phyloP scores from a whole-genome alignment of 2,329 filamentous ascomycete genomes.

The Thelonectria blattea region DNA sequence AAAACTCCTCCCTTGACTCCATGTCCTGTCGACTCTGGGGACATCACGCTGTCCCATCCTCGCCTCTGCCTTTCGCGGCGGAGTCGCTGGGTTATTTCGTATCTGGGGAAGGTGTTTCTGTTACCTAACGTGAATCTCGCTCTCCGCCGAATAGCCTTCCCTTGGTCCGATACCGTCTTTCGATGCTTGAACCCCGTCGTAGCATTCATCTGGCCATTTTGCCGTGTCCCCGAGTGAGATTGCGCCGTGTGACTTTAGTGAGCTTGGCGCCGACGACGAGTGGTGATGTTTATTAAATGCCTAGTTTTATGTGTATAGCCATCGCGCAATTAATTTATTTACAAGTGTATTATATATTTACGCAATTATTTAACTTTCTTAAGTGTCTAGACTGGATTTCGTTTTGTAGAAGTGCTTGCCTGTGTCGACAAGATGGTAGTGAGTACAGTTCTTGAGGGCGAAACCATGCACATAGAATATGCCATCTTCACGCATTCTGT shows the following conservation, averaged over 20 bases:
- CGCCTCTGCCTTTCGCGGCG: conserved; percentile 6
- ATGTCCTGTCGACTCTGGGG: conserved; percentile 17
- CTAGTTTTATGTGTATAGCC: no score
- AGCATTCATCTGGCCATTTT: conserved; percentile 4
- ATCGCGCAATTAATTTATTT: no score
- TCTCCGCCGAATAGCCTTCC: conserved; percentile 28
- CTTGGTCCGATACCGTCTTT: conserved; percentile 21
- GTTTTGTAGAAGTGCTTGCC: no score
- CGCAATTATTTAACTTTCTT: no score
- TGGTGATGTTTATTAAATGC: neutral
- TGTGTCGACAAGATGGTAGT: no score
- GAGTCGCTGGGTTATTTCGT: neutral
- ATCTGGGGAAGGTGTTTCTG: conserved; percentile 25
- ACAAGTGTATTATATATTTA: no score
- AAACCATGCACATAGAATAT: no score
- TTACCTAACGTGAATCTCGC: conserved; percentile 26
- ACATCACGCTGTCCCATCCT: conserved; percentile 12
- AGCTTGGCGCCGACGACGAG: conserved; percentile 3
- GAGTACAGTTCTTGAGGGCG: no score
- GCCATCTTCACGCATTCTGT: no score
- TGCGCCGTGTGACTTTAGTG: neutral
- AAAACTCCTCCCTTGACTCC: conserved; percentile 4
- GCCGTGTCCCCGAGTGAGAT: conserved; percentile 7
- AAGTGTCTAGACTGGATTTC: no score
- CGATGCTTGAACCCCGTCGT: conserved; percentile 15